Evolutionary conservation across 1,284 basidiomycete genomes (phyloP), one percentile per base, ranked within the genome.

Genomic region (Moesziomyces sp.): DNA sequence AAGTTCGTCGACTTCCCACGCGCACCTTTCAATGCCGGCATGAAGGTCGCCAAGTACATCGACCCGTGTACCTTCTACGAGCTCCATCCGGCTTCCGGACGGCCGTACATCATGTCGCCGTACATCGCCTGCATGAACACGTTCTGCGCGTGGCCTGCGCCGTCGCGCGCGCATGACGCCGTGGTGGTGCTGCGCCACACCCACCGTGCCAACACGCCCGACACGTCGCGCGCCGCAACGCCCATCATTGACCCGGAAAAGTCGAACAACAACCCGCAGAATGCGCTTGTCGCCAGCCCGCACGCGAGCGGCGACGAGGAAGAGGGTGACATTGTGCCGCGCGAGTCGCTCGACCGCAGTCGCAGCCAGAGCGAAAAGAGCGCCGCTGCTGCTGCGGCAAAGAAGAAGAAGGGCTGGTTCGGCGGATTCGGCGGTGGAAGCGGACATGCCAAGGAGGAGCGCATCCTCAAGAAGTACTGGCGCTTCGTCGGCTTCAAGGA

Each of bases 51-150:
- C 23, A 72, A 83, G 44, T 77, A 81, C 72, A 84, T 86, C 44
- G 85, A 86, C 46, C 85, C 85, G 4, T 78, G 76, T 48, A 80
- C 78, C 3, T 80, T 75, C 38, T 80, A 78, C 64, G 73, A 80
- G 61, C 62, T 76, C 18, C 76, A 78, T n/a, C 85, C 85, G 8
- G 79, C 81, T 3, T 81, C 80, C 9, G 82, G 81, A 1, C 63
- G 85, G 1, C 85, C 85, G 0, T 86, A 81, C 74, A 86, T 86
- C 81, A 86, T 86, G 85, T 83, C 78, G 21, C 84, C 85, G 1
- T 84, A 84, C 71, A 55, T 74, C 16, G 85, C 85, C 2, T 86
- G 85, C 54, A 85, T 86, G 84, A 85, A 85, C 70, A 85, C 84
- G 0, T 66, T 86, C 34, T 82, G 83, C 47, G 84, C 85, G 14